Conservation (phyloP, 2,329 filamentous ascomycete species). For the Harringtonia aguacate region DNA sequence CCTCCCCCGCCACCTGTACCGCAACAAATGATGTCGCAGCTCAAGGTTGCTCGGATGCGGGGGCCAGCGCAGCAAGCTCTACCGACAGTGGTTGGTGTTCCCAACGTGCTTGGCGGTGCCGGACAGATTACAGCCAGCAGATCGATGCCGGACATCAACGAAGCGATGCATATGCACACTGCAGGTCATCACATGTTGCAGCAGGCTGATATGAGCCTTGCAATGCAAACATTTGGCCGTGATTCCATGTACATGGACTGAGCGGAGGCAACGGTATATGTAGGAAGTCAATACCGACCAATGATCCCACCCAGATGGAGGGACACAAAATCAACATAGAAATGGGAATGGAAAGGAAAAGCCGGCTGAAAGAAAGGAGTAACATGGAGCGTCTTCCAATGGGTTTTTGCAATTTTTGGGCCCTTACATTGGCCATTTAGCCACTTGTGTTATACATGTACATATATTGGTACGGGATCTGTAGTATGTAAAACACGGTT, state of each 20-base stretch:
- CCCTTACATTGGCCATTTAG: too few relatives aligned
- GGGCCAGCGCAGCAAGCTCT: conserved; percentile 19
- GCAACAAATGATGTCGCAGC: neutral
- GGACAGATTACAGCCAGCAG: neutral
- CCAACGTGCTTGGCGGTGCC: neutral
- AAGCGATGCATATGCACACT: conserved; percentile 25
- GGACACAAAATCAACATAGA: neutral
- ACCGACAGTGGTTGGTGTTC: conserved; percentile 13
- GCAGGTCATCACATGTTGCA: neutral
- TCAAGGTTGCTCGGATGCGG: conserved; percentile 17
- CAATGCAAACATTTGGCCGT: conserved; percentile 31
- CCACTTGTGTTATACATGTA: too few relatives aligned
- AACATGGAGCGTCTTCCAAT: too few relatives aligned
- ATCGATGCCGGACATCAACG: conserved; percentile 27
- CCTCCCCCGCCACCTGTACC: conserved; percentile 15
- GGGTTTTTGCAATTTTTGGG: too few relatives aligned
- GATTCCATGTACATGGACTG: conserved; percentile 44
- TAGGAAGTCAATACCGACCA: neutral
- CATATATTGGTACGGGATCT: too few relatives aligned
- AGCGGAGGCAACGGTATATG: conserved; percentile 10
- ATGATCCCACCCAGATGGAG: neutral
- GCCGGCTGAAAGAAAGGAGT: too few relatives aligned
- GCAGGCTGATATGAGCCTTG: conserved; percentile 30
- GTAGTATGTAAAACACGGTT: too few relatives aligned
- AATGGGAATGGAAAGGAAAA: too few relatives aligned